Evolutionary conservation across 306 rosid genomes (phyloP).

Genomic region (Citrullus colocynthis): DNA sequence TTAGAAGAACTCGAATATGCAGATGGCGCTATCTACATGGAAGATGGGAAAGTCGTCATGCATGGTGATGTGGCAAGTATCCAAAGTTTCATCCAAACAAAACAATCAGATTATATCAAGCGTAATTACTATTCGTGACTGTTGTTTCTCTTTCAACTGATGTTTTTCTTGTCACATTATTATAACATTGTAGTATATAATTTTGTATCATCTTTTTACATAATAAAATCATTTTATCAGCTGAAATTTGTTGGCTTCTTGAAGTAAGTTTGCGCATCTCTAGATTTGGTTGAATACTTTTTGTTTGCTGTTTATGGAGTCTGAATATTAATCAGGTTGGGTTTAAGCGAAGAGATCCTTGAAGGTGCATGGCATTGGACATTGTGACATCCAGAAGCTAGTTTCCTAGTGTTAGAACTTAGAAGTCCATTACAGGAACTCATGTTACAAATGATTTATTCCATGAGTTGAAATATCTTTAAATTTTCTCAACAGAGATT

Average conservation of each 20-base stretch:
- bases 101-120: conserved; percentile 58
- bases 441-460: neutral
- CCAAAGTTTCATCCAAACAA: conserved; percentile 37
- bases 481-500: neutral
- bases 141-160: neutral
- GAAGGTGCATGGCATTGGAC: neutral
- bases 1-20: conserved; percentile 74
- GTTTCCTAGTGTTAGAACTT: neutral
- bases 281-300: neutral
- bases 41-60: conserved; percentile 55
- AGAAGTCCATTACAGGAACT: neutral
- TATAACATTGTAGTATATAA: neutral
- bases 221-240: neutral
- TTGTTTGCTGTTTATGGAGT: neutral
- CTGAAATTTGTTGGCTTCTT: neutral
- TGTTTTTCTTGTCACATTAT: neutral
- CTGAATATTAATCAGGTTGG: neutral
- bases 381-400: neutral
- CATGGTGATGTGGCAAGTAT: conserved; percentile 43
- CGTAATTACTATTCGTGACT: conserved; percentile 17
- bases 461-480: neutral
- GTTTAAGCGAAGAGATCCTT: neutral
- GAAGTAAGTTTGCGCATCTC: neutral
- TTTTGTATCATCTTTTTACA: neutral
- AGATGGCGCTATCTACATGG: conserved; percentile 87